Base-by-base conservation (phyloP, 345 rosid genomes). In the Gossypium anomalum region DNA sequence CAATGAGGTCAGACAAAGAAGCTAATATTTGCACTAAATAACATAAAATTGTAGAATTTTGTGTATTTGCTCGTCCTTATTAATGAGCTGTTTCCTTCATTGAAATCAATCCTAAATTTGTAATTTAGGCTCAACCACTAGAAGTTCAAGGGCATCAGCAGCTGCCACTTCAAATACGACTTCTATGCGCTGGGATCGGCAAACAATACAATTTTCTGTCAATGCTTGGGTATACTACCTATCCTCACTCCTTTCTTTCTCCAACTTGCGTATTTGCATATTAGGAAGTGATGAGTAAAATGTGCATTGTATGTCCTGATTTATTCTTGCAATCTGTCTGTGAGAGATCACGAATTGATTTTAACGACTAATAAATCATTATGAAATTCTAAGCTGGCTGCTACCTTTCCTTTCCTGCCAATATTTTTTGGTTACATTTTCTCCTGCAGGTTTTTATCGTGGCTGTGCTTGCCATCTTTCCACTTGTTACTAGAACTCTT, bases 131-230 rank as follows among this genome's bases (percentile, higher is more conserved):
- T 89, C 96, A 45, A 80, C 86, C 75, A 75, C 94, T 69, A 85
- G 97, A 80, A 76, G 78, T 53, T 74, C 97, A 69, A 90, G 87
- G 52, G 60, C 95, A 58, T 84, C 97, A 12, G 81, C 92, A 48
- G 77, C 88, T 44, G 59, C 91, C 3, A 87, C 87, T 73, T 73
- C 91, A 67, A 85, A 56, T 85, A 78, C 91, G 67, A 71, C 85
- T 83, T 80, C 96, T 76, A 51, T 90, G 73, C 97, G 92, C 44
- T 93, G 97, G 98, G 97, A 96, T 84, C 82, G 89, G 38, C 89
- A 88, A 77, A 96, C 99, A 13, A 81, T 96, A 80, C 99, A 90
- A 49, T 96, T 96, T 79, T 96, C 99, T 75, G 86, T 93, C 86
- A 93, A 89, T 90, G 94, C 99, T 81, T 96, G 99, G 99, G 99